phyloP scores from a whole-genome alignment of 768 basidiomycete genomes.

The Coprinopsis cinerea region DNA sequence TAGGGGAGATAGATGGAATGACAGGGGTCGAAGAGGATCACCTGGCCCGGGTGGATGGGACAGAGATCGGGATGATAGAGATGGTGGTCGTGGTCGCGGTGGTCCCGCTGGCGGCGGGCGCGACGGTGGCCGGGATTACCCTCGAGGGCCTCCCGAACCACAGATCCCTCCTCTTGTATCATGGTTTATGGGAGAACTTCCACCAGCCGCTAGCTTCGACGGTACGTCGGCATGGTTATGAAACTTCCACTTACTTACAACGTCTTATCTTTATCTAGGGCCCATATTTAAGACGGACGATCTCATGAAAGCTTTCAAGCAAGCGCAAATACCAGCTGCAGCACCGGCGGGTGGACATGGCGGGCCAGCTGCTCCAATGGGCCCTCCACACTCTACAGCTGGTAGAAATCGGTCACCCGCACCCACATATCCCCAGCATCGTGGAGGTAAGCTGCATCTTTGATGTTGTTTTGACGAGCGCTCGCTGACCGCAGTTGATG shows the following conservation, averaged over 20 bases:
- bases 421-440: not conserved
- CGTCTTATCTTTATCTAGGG: slow-evolving; percentile 37
- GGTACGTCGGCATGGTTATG: slow-evolving; percentile 45
- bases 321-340: slow-evolving; percentile 76
- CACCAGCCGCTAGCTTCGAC: slow-evolving; percentile 69
- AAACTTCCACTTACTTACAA: not conserved
- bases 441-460: slow-evolving; percentile 13
- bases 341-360: slow-evolving; percentile 37
- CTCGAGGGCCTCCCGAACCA: slow-evolving; percentile 22
- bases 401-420: slow-evolving; percentile 1
- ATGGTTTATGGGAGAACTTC: slow-evolving; percentile 84
- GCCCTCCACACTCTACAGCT: slow-evolving; percentile 41
- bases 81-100: slow-evolving; percentile 11
- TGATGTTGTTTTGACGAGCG: slow-evolving; percentile 3
- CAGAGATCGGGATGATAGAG: slow-evolving; percentile 29
- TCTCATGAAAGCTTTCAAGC: slow-evolving; percentile 78
- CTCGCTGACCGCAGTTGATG: not conserved
- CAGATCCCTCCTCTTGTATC: slow-evolving; percentile 55
- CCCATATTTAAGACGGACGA: slow-evolving; percentile 90
- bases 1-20: slow-evolving; percentile 22
- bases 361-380: slow-evolving; percentile 26
- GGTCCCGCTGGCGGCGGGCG: slow-evolving; percentile 9
- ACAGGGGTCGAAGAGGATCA: slow-evolving; percentile 42
- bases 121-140: slow-evolving; percentile 9
- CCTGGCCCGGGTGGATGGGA: slow-evolving; percentile 39